Base-by-base conservation (phyloP, 495 filamentous ascomycete genomes). In the Pyrenula massariospora region DNA sequence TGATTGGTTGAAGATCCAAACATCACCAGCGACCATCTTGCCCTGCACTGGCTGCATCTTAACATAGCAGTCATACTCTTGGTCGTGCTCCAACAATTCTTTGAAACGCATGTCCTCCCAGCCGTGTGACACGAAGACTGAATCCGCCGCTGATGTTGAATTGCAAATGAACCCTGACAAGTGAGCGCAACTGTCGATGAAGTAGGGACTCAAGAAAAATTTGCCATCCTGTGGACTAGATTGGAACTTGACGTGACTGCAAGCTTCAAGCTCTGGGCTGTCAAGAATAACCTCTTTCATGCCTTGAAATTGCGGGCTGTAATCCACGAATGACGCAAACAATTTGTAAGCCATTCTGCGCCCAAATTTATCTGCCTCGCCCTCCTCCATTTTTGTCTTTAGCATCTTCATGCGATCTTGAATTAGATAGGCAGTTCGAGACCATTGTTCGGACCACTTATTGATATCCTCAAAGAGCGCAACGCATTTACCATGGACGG, bases 381-480 rank as follows among this genome's bases (percentile, higher is more conserved):
- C 50, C 20, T 60, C 52, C 21, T 54, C 20, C 56, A 31, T 3
- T 49, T 21, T 52, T 8, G 50, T 10, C 22, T 72, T 66, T 8
- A 84, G 73, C 11, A 69, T 56, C 24, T 81, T 73, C 50, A 86
- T 74, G 31, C 82, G 75, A 3, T 69, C 69, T 56, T 76, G 73
- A 58, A 86, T 75, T 47, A 86, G 68, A 62, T 83, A 83, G 20
- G 66, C 63, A 25, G 66, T 70, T 21, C 76, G 75, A 55, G 77
- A 68, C 60, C 81, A 84, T 59, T 82, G 77, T 22, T 63, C 59
- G 22, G 75, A 68, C 74, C 78, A 85, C 48, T 73, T 66, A 10
- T 75, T 63, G 8, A 62, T 61, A 49, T 73, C 59, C 12, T 70
- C 76, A 56, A 73, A 83, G 58, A 60, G 59, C 22, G 82, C 77